These are phyloP conservation scores for Thermothelomyces thermophilus DNA, from an alignment of 2,329 filamentous ascomycete genomes.

Conservation along the genomic window DNA sequence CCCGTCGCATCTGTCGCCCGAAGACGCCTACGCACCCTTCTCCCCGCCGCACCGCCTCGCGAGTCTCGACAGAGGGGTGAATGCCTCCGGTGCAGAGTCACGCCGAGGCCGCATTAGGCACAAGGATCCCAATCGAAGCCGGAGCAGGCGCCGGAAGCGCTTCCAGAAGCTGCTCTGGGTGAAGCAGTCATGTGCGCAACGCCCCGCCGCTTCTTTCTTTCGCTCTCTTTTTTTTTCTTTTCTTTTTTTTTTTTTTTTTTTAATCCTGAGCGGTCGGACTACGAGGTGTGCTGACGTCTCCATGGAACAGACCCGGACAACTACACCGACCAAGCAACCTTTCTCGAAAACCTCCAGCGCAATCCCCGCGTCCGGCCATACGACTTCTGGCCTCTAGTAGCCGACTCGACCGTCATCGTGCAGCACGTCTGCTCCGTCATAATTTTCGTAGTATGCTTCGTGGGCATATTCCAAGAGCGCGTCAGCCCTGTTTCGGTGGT, in stretches of 20 bases:
- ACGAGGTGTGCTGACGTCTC: background rate
- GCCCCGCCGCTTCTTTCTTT: background rate
- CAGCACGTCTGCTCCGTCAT: conserved; percentile 94
- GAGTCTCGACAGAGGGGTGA: conserved; percentile 33
- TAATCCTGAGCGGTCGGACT: background rate
- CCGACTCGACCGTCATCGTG: conserved; percentile 91
- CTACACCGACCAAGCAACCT: conserved; percentile 94
- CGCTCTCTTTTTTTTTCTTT: too few relatives aligned
- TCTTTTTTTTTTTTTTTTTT: background rate
- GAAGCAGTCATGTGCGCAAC: conserved; percentile 74
- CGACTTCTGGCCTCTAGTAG: conserved; percentile 95
- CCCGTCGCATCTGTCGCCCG: conserved; percentile 68
- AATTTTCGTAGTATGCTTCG: conserved; percentile 91
- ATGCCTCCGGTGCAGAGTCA: conserved; percentile 31
- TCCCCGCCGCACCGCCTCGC: conserved; percentile 53
- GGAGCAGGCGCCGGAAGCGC: conserved; percentile 57
- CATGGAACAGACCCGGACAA: conserved; percentile 78
- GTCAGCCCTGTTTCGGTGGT: conserved; percentile 89
- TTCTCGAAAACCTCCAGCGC: conserved; percentile 89
- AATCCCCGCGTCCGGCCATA: conserved; percentile 92
- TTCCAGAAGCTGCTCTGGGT: conserved; percentile 99
- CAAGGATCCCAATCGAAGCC: conserved; percentile 54
- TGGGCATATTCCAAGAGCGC: conserved; percentile 78
- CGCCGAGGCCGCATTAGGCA: conserved; percentile 37
- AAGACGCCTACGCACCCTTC: conserved; percentile 68